Evolutionary conservation across 2,329 filamentous ascomycete genomes (phyloP), one percentile per base, ranked within the genome.

Genomic region (Curvularia sp.): DNA sequence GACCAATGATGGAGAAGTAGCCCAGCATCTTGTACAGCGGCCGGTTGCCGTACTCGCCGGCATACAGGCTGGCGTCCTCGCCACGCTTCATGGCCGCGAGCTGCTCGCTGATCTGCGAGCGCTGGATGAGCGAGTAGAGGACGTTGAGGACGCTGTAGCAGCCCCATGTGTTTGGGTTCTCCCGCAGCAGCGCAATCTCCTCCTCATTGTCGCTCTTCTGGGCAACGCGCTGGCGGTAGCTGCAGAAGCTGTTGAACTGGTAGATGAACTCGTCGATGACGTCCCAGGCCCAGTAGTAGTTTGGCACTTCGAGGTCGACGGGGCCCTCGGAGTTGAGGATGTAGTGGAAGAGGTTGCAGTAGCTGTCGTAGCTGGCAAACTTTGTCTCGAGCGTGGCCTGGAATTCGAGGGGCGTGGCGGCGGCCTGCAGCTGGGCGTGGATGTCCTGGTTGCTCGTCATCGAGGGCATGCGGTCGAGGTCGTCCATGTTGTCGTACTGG

Each of bases 211-310:
- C 86, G 82, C 79, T 87, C 83, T 84, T 87, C 70, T 93, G 87
- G 65, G 95, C 95, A 69, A 97, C 88, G 68, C 93, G 89, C 80
- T 96, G 93, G 75, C 95, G 89, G 86, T 97, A 97, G 64, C 93
- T 92, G 79, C 93, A 98, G 85, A 99, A 99, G 59, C 93, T 96
- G 85, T 99, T 97, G 86, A 99, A 99, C 80, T 99, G 95, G 84
- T 99, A 99, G 82, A 99, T 98, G 84, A 99, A 99, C 81, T 99
- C 95, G 80, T 99, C 95, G 81, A 99, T 97, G 69, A 98, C 94
- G 79, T 99, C 95, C 95, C 95, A 99, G 41, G 95, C 95, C 95
- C 95, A 99, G 84, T 94, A 97, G 83, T 97, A 96, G 78, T 93
- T 97, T 70, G 95, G 95, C 66, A 94, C 91, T 80, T 99, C 95